Evolutionary conservation across 352 stramenopile species (phyloP), one percentile per base, ranked within the genome.

Genomic region (Pythium graminicola): DNA sequence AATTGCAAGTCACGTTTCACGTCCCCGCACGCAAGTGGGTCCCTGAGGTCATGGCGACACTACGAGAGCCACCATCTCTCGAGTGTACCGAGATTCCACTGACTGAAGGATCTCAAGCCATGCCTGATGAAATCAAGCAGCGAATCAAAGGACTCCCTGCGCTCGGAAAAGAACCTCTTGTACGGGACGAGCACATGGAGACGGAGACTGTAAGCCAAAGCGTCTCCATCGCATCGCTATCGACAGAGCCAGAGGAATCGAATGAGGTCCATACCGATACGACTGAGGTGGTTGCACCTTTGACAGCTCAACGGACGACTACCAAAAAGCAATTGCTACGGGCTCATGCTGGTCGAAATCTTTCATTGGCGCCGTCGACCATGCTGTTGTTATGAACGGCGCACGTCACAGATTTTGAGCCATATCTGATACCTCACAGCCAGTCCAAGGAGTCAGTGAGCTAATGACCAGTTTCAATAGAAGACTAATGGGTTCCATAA

Each of bases 21-120:
- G 70, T 91, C 4, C 65, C 70, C 1, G 67, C 70, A 31, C 54
- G 69, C 29, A 91, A 91, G 52, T 91, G 76, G 72, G 50, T 68
- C 14, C 70, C 75, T 0, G 61, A 78, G 4, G 64, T 57, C 1
- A 50, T 72, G 13, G 64, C 66, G 16, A 64, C 52, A 22, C 77
- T 77, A 0, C 72, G 76, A 10, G 70, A 86, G 11, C 76, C 76
- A 9, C 67, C 80, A 23, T 61, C 67, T 6, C 54, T 86, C 6
- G 68, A 74, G 29, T 91, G 77, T 51, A 57, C 60, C 13, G 71
- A 88, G 52, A 73, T 89, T 17, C 63, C 70, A 14, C 69, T 82
- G 6, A 79, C 73, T 0, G 77, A 88, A 42, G 71, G 73, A 29
- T 79, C 60, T 22, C 65, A 84, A 40, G 60, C 64, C 5, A 66